These are phyloP conservation scores for Amylocarpus encephaloides DNA, from an alignment of 2,329 filamentous ascomycete genomes.

Conservation along the genomic window DNA sequence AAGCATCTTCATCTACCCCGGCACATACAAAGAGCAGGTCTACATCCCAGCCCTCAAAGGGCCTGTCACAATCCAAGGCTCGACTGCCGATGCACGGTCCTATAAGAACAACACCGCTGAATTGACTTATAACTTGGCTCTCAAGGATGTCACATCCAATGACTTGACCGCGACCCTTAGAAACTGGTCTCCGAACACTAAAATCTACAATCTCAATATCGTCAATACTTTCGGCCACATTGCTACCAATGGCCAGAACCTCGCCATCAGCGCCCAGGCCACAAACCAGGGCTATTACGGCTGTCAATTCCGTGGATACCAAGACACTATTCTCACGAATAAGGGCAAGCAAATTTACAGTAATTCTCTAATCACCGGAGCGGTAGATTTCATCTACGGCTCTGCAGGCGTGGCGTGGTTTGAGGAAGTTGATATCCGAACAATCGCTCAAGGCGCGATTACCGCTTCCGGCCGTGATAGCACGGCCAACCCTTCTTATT, in stretches of 20 bases:
- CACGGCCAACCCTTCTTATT: slow-evolving; percentile 38
- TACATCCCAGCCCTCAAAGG: slow-evolving; percentile 41
- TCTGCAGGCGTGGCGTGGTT: slow-evolving; percentile 46
- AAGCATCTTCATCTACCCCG: slow-evolving; percentile 48
- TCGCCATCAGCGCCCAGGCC: slow-evolving; percentile 47
- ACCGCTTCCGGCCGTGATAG: slow-evolving; percentile 39
- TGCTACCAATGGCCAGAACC: slow-evolving; percentile 41
- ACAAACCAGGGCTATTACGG: slow-evolving; percentile 50
- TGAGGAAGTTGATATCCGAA: slow-evolving; percentile 35
- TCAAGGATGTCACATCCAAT: slow-evolving; percentile 39
- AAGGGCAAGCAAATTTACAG: slow-evolving; percentile 49
- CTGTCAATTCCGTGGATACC: slow-evolving; percentile 47
- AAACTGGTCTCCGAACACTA: slow-evolving; percentile 39
- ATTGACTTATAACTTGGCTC: slow-evolving; percentile 35
- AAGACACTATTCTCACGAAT: slow-evolving; percentile 48
- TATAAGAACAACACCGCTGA: slow-evolving; percentile 47
- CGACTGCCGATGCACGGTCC: slow-evolving; percentile 39
- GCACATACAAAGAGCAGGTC: slow-evolving; percentile 52
- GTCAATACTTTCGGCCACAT: slow-evolving; percentile 24
- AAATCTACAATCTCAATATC: slow-evolving; percentile 54
- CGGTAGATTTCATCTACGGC: slow-evolving; percentile 55
- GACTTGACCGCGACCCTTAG: slow-evolving; percentile 30
- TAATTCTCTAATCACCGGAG: slow-evolving; percentile 49
- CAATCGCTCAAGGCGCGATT: slow-evolving; percentile 42
- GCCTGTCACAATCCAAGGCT: slow-evolving; percentile 49